Base-by-base conservation (phyloP, 176 grass and related monocot genomes). In the Thinopyrum elongatum region DNA sequence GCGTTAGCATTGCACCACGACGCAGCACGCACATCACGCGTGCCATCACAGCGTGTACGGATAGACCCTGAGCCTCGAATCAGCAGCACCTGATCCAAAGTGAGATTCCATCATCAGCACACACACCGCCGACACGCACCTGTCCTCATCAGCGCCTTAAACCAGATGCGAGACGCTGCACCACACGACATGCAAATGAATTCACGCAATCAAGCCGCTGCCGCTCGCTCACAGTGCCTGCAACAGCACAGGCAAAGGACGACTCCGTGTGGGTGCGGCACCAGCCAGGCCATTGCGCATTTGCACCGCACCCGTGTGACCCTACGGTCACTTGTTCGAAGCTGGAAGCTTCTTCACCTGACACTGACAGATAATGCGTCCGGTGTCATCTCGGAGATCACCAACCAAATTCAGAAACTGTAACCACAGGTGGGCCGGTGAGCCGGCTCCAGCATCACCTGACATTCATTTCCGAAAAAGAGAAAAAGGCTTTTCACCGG, bases 401-500 rank as follows among this genome's bases (percentile, higher is more conserved):
- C 55, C 41, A 27, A 26, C 55, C 15, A 23, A 11, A 73, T 72
- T n/a, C 12, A 34, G 3, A 31, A 78, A 35, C 65, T n/a, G 49
- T 25, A 76, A 21, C 65, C 59, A 44, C 60, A n/a, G 77, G 27
- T 28, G 28, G 14, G n/a, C 53, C 14, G 39, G 23, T 1, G 1
- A 8, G 23, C 13, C 4, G 63, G 64, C 25, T 58, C 21, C 75
- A 84, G 44, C 44, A 47, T 15, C 44, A 47, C 44, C 44, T 5
- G 13, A 47, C 44, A 47, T 47, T 47, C 44, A 67, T 78, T 72
- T 77, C 64, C 23, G 62, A 91, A 82, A 70, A 42, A 6, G 44
- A 46, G 1, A 44, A 68, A 16, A 17, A 60, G 70, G 42, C 31
- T 76, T 89, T 88, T 81, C 90, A 91, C 82, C 90, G 58, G 78